Evolutionary conservation across 2,329 filamentous ascomycete species (phyloP), one percentile per base, ranked within the genome.

Genomic region (Apiospora saccharicola): DNA sequence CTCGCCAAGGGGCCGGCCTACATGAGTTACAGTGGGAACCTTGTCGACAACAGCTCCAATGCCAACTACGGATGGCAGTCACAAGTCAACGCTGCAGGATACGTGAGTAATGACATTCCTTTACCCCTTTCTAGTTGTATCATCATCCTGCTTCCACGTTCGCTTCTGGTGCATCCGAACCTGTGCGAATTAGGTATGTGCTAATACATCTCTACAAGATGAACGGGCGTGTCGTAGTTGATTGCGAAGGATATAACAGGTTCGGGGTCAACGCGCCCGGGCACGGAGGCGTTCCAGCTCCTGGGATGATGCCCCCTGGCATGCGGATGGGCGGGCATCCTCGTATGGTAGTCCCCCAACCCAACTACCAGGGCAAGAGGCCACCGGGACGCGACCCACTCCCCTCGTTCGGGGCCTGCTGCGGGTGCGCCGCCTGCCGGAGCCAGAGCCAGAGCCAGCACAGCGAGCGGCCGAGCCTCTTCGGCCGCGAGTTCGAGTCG

Each of bases 1-100:
- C 81, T 88, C 8, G 79, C 84, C 34, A 83, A 86, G 74, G 79
- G 80, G 13, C 85, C 85, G 0, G 82, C 79, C 0, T 86, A 86
- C 73, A 86, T 84, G 81, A 81, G 85, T 8, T 86, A 87, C 24
- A 82, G 86, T 14, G 85, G 85, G 4, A 77, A 78, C 24, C 77
- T 86, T 6, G 81, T 83, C 37, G 80, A 80, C 68, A 79, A 76
- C 4, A 75, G 77, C 6, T 57, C 75, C 3, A 68, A 76, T 0
- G 72, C 72, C 37, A 75, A 64, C 57, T n/a, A 26, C 75, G 73
- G 76, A 75, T 46, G 41, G 37, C 4, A 76, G 47, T 76, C 79
- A 69, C 74, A 76, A 13, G 74, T 74, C n/a, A 72, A 69, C n/a
- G 74, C 73, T 10, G 76, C 71, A 5, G 80, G 79, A 1, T 76